These are phyloP conservation scores for Nicotiana rustica DNA, from an alignment of 305 asterid genomes.

Conservation along the genomic window DNA sequence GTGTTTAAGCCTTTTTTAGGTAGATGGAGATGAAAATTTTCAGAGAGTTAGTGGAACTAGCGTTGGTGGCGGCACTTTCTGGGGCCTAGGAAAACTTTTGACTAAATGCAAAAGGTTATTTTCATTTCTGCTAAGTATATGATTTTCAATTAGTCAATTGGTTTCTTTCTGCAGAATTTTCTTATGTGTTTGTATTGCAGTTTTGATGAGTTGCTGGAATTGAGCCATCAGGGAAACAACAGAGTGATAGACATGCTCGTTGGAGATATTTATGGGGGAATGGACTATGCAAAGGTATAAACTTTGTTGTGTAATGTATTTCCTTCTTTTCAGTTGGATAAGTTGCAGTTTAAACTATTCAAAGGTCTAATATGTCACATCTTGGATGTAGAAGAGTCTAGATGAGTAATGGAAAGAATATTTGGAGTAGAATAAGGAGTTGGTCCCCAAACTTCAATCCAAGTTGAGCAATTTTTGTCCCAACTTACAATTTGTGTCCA, in stretches of 20 bases:
- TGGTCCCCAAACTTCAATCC: not conserved
- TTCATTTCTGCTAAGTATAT: constrained; percentile 28
- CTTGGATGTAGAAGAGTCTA: constrained; percentile 27
- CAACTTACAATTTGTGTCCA: constrained; percentile 21
- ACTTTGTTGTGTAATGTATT: constrained; percentile 7
- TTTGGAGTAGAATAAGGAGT: not conserved
- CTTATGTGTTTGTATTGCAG: constrained; percentile 52
- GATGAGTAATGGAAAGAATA: not conserved
- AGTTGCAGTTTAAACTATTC: constrained; percentile 16
- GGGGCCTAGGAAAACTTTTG: constrained; percentile 95
- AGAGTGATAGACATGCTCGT: constrained; percentile 95
- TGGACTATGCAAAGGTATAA: constrained; percentile 80
- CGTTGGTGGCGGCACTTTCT: constrained; percentile 97
- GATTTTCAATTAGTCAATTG: constrained; percentile 31
- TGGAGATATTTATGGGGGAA: constrained; percentile 94
- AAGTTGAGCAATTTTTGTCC: constrained; percentile 19
- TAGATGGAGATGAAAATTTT: constrained; percentile 79
- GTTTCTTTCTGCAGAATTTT: constrained; percentile 36
- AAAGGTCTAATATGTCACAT: not conserved
- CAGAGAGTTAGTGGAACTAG: constrained; percentile 98
- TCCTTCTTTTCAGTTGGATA: not conserved
- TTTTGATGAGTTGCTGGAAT: constrained; percentile 87
- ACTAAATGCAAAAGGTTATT: constrained; percentile 88
- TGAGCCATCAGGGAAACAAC: constrained; percentile 88
- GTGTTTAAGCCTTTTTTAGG: constrained; percentile 56